These are phyloP conservation scores for Lichenothelia convexa DNA, from an alignment of 495 filamentous ascomycete genomes.

Conservation along the genomic window DNA sequence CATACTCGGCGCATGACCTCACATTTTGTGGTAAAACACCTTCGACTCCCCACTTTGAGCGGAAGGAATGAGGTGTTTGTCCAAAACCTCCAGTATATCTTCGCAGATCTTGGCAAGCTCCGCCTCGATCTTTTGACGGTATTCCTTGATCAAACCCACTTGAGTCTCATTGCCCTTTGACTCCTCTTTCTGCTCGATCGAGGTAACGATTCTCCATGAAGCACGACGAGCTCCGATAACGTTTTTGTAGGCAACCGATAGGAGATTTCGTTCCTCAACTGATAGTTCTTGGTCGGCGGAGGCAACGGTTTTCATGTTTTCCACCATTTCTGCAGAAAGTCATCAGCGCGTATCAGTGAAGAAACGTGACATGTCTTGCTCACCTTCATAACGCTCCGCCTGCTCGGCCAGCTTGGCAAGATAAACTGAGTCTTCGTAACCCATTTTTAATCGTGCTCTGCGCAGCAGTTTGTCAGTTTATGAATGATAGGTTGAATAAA, in stretches of 20 bases:
- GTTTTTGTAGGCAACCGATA: constrained; percentile 99
- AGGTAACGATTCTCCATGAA: constrained; percentile 98
- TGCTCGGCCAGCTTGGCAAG: constrained; percentile 99
- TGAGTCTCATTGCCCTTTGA: constrained; percentile 95
- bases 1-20: constrained; percentile 15
- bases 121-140: constrained; percentile 97
- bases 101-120: constrained; percentile 99
- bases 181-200: constrained; percentile 99
- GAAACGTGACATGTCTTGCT: constrained; percentile 20
- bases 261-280: constrained; percentile 96
- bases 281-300: constrained; percentile 93
- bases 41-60: constrained; percentile 96
- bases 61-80: constrained; percentile 89
- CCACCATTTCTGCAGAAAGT: constrained; percentile 73
- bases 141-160: constrained; percentile 92
- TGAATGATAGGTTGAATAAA: neutral
- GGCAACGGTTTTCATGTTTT: constrained; percentile 99
- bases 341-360: neutral
- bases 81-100: constrained; percentile 92
- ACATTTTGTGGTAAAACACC: constrained; percentile 99
- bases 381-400: constrained; percentile 99
- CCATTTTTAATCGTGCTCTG: constrained; percentile 49
- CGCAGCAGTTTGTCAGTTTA: neutral
- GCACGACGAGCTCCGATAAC: constrained; percentile 97
- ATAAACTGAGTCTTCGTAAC: constrained; percentile 98